These are phyloP conservation scores for Mycena maculata DNA, from an alignment of 768 basidiomycete genomes.

Conservation along the genomic window DNA sequence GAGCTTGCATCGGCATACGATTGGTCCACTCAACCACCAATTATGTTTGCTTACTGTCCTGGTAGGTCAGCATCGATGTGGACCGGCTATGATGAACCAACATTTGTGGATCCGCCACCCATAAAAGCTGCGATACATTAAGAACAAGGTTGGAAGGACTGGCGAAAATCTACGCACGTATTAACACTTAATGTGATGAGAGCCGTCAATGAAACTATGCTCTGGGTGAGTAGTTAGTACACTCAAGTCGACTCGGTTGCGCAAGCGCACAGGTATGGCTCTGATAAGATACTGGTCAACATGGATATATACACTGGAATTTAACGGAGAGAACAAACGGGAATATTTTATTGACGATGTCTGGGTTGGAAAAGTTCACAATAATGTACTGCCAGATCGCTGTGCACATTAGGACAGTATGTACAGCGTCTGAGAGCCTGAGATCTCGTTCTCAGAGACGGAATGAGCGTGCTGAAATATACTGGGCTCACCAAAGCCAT, in stretches of 20 bases:
- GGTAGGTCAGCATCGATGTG: not conserved
- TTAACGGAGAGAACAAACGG: constrained; percentile 8
- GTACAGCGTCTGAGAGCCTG: constrained; percentile 25
- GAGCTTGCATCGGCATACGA: constrained; percentile 4
- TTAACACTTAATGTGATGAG: constrained; percentile 30
- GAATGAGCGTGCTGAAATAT: not conserved
- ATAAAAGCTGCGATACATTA: constrained; percentile 2
- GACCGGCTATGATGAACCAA: not conserved
- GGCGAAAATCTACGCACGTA: not conserved
- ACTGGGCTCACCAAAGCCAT: constrained; percentile 23
- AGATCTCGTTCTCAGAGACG: not conserved
- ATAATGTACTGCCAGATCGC: constrained; percentile 25
- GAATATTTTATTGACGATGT: constrained; percentile 5
- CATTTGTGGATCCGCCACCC: constrained; percentile 24
- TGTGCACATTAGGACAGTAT: constrained; percentile 24
- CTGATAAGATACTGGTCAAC: not conserved
- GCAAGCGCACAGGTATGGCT: constrained; percentile 5
- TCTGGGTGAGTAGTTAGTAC: not conserved
- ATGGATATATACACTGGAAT: not conserved
- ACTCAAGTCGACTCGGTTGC: not conserved
- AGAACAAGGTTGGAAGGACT: not conserved
- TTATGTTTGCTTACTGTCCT: constrained; percentile 23
- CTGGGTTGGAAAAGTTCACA: constrained; percentile 1
- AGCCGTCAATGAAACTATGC: constrained; percentile 22
- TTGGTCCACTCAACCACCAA: constrained; percentile 29